These are phyloP conservation scores for Fusarium robinianum DNA, from an alignment of 2,329 filamentous ascomycete genomes.

Conservation along the genomic window DNA sequence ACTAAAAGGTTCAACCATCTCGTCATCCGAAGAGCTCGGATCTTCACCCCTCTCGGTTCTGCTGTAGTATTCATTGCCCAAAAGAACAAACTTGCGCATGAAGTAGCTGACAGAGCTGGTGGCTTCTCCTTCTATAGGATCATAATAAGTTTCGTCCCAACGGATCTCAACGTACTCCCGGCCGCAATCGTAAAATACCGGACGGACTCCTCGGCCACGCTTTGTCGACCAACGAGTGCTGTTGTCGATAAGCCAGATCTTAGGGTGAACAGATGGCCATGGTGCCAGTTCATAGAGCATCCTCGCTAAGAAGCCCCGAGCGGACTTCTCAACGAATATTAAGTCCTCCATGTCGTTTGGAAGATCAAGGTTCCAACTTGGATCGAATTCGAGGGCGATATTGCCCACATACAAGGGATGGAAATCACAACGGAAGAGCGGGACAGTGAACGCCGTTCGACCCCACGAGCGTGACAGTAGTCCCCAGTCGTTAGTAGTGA, in stretches of 20 bases:
- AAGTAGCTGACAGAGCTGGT: not conserved
- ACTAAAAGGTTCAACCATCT: not conserved
- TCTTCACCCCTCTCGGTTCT: not conserved
- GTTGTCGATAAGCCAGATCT: conserved; percentile 10
- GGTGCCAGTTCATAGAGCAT: fast-evolving
- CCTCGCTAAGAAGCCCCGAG: not conserved
- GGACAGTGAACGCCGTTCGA: not conserved
- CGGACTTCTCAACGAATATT: not conserved
- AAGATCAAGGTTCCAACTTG: conserved; percentile 2
- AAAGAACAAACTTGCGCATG: not conserved
- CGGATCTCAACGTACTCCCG: conserved; percentile 3
- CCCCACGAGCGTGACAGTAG: not conserved
- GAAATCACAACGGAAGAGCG: too few relatives aligned
- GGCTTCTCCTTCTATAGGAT: not conserved
- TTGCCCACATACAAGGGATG: not conserved
- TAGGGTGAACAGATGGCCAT: fast-evolving
- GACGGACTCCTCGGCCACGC: not conserved
- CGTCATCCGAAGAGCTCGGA: not conserved
- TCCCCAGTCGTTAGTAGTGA: not conserved
- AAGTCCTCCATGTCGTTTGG: not conserved
- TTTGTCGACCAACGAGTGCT: not conserved
- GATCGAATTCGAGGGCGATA: conserved; percentile 1
- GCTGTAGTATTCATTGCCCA: not conserved
- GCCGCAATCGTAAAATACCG: conserved; percentile 2
- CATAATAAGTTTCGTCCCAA: not conserved